Evolutionary conservation across 352 stramenopile species (phyloP).

Genomic region (Phytophthora lateralis): DNA sequence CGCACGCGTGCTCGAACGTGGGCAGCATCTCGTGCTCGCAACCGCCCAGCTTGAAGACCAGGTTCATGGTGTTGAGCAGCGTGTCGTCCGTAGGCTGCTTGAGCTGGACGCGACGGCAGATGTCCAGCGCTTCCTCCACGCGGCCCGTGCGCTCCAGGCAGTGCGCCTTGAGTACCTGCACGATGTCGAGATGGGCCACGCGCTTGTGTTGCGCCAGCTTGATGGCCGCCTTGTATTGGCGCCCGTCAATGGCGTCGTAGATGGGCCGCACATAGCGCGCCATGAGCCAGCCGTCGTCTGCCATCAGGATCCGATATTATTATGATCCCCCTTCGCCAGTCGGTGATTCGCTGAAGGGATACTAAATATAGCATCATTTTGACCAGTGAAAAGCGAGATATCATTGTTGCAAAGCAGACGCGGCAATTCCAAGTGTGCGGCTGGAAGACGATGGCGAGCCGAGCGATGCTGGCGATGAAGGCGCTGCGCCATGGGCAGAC

Average conservation of each 20-base stretch:
- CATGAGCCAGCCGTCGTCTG: constrained; percentile 66
- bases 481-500: constrained; percentile 20
- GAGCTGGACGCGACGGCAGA: constrained; percentile 67
- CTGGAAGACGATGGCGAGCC: constrained; percentile 33
- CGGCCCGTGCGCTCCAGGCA: constrained; percentile 81
- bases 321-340: not conserved
- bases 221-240: constrained; percentile 84
- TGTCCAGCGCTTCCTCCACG: constrained; percentile 71
- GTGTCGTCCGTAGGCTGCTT: constrained; percentile 80
- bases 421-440: not conserved
- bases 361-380: too few relatives aligned
- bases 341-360: too few relatives aligned
- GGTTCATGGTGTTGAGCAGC: constrained; percentile 83
- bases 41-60: constrained; percentile 80
- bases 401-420: not conserved
- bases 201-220: constrained; percentile 86
- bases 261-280: constrained; percentile 82
- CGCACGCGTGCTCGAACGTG: constrained; percentile 75
- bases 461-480: constrained; percentile 30
- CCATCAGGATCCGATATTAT: constrained; percentile 38
- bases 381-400: not conserved
- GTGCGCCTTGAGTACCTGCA: constrained; percentile 86
- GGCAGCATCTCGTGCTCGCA: constrained; percentile 82
- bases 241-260: constrained; percentile 84
- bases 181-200: constrained; percentile 75